phyloP scores from a whole-genome alignment of 495 filamentous ascomycete species.

The Neurospora discreta region DNA sequence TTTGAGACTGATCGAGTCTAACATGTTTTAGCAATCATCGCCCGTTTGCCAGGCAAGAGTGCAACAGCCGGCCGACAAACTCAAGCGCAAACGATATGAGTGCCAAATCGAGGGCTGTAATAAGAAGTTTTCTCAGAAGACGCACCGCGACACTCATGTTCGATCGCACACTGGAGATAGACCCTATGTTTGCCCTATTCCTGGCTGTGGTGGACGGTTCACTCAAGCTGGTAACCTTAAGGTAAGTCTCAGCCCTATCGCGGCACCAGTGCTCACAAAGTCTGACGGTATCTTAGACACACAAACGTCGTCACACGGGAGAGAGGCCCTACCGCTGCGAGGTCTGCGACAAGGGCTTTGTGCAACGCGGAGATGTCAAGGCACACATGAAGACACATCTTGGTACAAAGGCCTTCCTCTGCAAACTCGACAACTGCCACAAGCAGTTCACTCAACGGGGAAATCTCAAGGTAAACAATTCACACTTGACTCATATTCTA shows the following conservation, averaged over 20 bases:
- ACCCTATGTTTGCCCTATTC: conserved; percentile 68
- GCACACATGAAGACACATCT: conserved; percentile 79
- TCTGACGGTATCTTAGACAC: conserved; percentile 13
- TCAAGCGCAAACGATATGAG: conserved; percentile 53
- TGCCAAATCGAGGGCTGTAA: conserved; percentile 67
- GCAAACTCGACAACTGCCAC: conserved; percentile 66
- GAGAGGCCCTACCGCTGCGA: conserved; percentile 79
- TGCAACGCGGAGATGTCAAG: conserved; percentile 78
- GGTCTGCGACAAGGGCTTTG: conserved; percentile 76
- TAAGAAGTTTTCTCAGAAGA: conserved; percentile 85
- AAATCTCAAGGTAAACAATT: conserved; percentile 62
- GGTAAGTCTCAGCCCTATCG: conserved; percentile 30
- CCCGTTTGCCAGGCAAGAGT: background rate
- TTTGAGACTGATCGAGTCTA: background rate
- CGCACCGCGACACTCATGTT: conserved; percentile 84
- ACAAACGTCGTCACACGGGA: conserved; percentile 40
- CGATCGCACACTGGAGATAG: conserved; percentile 85
- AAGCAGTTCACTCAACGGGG: conserved; percentile 85
- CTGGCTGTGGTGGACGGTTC: conserved; percentile 73
- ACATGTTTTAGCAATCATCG: background rate
- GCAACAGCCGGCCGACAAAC: conserved; percentile 1
- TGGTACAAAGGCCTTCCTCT: conserved; percentile 66
- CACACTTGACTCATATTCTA: background rate
- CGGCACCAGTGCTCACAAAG: background rate
- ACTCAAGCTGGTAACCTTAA: conserved; percentile 87